These are phyloP conservation scores for Proteromonas lacertae DNA, from an alignment of 352 stramenopile species.

Conservation along the genomic window DNA sequence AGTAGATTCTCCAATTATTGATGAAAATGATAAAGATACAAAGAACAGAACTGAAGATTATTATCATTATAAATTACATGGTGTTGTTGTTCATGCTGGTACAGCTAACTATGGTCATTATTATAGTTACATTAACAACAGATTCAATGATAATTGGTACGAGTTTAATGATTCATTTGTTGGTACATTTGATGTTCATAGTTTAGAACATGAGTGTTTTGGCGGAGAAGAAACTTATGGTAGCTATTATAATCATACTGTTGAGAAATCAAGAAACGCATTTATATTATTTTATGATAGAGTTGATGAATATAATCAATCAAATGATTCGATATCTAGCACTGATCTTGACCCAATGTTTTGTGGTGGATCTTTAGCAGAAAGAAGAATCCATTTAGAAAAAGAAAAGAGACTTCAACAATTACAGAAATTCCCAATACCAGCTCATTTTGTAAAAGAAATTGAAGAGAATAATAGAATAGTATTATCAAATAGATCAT, in stretches of 20 bases:
- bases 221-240: conserved; percentile 30
- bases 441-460: too few relatives aligned
- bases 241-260: conserved; percentile 1
- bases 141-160: conserved; percentile 21
- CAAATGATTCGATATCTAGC: too few relatives aligned
- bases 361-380: too few relatives aligned
- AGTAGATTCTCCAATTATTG: not conserved
- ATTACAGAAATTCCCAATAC: too few relatives aligned
- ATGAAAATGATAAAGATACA: conserved; percentile 3
- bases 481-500: too few relatives aligned
- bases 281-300: conserved; percentile 20
- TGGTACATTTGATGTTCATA: conserved; percentile 24
- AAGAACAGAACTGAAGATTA: conserved; percentile 16
- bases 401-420: too few relatives aligned
- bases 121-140: conserved; percentile 40
- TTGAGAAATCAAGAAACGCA: conserved; percentile 11
- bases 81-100: conserved; percentile 55
- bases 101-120: conserved; percentile 62
- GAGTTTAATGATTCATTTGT: conserved; percentile 64
- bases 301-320: too few relatives aligned
- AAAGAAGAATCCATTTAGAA: too few relatives aligned
- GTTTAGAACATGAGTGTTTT: conserved; percentile 42
- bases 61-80: conserved; percentile 43
- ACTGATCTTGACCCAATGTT: too few relatives aligned
- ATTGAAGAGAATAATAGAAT: too few relatives aligned